Evolutionary conservation across 768 basidiomycete genomes (phyloP), one percentile per base, ranked within the genome.

Genomic region (Podaxis carcinomalis): DNA sequence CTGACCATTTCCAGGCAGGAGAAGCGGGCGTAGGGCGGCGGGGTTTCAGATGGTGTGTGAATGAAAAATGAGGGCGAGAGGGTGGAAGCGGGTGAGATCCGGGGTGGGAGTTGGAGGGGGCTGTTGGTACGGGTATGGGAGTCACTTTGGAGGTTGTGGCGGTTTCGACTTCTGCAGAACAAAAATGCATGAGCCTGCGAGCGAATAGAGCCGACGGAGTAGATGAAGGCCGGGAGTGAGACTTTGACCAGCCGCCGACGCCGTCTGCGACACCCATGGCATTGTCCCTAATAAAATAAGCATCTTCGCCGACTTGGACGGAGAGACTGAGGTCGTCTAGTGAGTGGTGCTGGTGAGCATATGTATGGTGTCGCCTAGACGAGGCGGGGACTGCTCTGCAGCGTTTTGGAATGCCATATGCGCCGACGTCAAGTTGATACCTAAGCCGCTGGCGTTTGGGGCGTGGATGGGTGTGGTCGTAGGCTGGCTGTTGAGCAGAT

Each of bases 241-340:
- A 50, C 68, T 60, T 77, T 73, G 87, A 81, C 95, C 94, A 97
- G 0, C 95, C 95, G 0, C 95, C 95, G 0, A 98, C 95, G 32
- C 95, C 95, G 69, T 98, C 95, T 3, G 95, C 93, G 7, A 98
- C 89, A 16, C 95, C 95, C 79, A 98, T 88, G 5, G 93, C 91
- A 68, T 94, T 90, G 60, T 87, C 83, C 4, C 84, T 77, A 5
- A 92, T 74, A 63, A 93, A 93, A 68, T 94, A 96, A 4, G 94
- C 92, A 68, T 98, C 95, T 71, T 98, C 95, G 42, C 95, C 95
- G 10, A 97, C 87, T 68, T 92, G 89, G 0, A 89, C 86, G 0
- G 90, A 81, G 11, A 89, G 79, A 25, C 75, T 72, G 2, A 70
- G 47, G 10, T 75, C 71, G 16, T 76, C 73, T 67, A 35, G 64